Evolutionary conservation across 129 eudicot genomes (phyloP), one percentile per base, ranked within the genome.

Genomic region (Chrysanthemum makinoi): DNA sequence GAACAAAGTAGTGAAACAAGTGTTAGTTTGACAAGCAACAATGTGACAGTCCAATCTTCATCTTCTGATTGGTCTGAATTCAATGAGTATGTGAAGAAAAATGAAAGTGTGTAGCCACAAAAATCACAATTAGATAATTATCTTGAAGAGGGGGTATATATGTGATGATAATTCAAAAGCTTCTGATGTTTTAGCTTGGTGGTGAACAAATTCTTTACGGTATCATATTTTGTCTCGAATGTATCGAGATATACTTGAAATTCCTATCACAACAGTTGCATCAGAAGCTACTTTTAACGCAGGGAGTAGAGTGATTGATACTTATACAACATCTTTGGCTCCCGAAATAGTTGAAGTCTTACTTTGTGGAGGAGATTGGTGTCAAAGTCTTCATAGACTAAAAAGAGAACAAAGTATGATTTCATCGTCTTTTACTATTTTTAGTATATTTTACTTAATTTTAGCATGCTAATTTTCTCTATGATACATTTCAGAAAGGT

Each of bases 361-460:
- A 8, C 22, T 20, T 20, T 20, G 22, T 20, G 22, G 22, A 20
- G 22, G 22, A 20, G 22, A 20, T 20, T 20, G 22, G 22, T 20
- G 22, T 20, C 22, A 20, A 20, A 20, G 22, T 20, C 22, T 20
- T 20, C 22, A 20, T 20, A 1, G 66, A 9, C 4, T 61, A 18
- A 61, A 61, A 61, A 28, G 66, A 61, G 66, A 61, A 61, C 4
- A 61, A 61, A 28, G 66, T 12, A 61, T 26, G 62, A n/a, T 52
- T 52, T 52, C 16, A 10, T 52, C 28, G 8, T 58, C 28, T 6
- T 22, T 58, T 14, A 0, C 33, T 58, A 58, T 14, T 58, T 58
- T 13, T 51, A 10, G 11, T 58, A 4, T 58, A 0, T 55, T 4
- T 4, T 5, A 17, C 8, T 1, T 0, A 20, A 20, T 20, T 20